Evolutionary conservation across 163 green algal genomes (phyloP).

Genomic region (Smithsoniella earleae): DNA sequence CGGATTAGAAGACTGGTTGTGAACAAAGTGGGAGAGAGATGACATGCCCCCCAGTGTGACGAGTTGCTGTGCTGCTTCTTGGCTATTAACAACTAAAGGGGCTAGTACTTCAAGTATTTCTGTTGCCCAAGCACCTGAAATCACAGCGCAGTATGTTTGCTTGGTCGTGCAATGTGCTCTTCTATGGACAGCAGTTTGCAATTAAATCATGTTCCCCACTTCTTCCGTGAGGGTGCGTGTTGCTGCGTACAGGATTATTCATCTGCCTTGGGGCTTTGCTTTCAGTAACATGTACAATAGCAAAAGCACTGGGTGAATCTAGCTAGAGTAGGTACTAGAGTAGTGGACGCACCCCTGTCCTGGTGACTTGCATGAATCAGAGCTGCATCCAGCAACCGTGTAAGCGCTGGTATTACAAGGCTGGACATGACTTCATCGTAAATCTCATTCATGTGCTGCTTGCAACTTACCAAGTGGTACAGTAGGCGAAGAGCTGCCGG

Average conservation of each 20-base stretch:
- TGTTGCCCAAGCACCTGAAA: slow-evolving; percentile 16
- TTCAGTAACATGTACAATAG: no score
- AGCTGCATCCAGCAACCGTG: slow-evolving; percentile 10
- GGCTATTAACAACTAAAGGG: slow-evolving; percentile 12
- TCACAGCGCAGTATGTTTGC: background rate
- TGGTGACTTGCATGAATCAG: slow-evolving; percentile 11
- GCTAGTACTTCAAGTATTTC: slow-evolving; percentile 25
- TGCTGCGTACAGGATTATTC: no score
- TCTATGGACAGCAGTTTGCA: background rate
- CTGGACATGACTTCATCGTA: slow-evolving; percentile 16
- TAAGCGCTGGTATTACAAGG: background rate
- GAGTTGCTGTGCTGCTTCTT: slow-evolving; percentile 12
- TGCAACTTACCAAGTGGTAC: slow-evolving; percentile 17
- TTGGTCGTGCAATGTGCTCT: no score
- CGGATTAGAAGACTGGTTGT: background rate
- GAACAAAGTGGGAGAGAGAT: background rate
- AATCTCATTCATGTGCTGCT: background rate
- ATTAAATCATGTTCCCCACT: background rate
- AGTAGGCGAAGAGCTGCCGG: slow-evolving; percentile 15
- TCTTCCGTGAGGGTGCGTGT: background rate
- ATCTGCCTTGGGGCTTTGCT: no score
- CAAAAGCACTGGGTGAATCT: background rate
- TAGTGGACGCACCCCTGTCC: background rate
- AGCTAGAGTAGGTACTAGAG: background rate
- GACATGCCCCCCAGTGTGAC: slow-evolving; percentile 17